A percentile compares a stretch with the other conserved stretches of the same genome.
Conservation (phyloP, 2,329 filamentous ascomycete genomes). For the Zarea fungicola region DNA sequence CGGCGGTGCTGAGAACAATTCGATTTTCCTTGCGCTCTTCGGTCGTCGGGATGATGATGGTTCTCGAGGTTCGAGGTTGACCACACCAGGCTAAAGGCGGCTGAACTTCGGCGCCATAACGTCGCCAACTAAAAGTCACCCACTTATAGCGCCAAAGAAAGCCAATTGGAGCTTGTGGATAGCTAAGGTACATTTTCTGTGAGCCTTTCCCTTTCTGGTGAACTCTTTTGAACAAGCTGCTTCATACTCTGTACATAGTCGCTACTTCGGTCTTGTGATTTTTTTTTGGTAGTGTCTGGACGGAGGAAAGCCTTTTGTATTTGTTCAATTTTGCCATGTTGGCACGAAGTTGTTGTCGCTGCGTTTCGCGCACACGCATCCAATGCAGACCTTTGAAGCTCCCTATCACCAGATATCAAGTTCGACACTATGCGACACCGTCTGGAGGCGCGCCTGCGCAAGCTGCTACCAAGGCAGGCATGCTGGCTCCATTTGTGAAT, state of each 20-base stretch:
- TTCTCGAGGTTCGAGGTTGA: constrained; percentile 20
- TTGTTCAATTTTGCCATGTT: constrained; percentile 21
- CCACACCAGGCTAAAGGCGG: constrained; percentile 19
- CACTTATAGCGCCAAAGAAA: background rate
- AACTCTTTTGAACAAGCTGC: too few species aligned
- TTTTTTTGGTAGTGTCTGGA: background rate
- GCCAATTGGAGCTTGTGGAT: constrained; percentile 5
- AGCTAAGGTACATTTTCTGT: background rate
- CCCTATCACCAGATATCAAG: constrained; percentile 29
- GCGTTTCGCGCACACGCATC: constrained; percentile 22
- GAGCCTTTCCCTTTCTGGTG: constrained; percentile 9
- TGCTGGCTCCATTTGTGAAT: constrained; percentile 50
- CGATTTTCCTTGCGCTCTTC: constrained; percentile 13
- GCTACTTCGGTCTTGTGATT: too few species aligned
- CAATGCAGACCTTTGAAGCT: constrained; percentile 25
- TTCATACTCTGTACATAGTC: too few species aligned
- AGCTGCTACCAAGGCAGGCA: constrained; percentile 27
- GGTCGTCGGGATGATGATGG: constrained; percentile 13
- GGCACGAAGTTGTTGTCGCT: constrained; percentile 30
- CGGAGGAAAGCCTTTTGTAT: background rate
- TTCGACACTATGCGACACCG: constrained; percentile 38
- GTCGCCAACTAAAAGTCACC: background rate
- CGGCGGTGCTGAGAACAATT: constrained; percentile 31
- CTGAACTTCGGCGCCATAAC: constrained; percentile 23
- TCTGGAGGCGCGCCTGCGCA: constrained; percentile 16